Evolutionary conservation across 176 grass and related monocot genomes (phyloP).

Genomic region (Bromus sterilis): DNA sequence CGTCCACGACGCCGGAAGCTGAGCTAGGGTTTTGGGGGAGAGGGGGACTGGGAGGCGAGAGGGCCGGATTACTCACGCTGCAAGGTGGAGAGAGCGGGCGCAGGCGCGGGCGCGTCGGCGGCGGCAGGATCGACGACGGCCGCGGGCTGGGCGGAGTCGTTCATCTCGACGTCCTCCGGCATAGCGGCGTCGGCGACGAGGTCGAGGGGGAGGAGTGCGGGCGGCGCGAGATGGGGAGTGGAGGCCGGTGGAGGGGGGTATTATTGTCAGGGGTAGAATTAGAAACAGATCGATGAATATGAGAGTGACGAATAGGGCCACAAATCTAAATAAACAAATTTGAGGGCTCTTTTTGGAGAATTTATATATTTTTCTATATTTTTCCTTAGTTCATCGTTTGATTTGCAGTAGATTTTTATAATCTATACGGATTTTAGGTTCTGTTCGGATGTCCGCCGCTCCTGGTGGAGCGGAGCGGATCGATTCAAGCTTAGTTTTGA

Average conservation of each 20-base stretch:
- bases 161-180: slow-evolving; percentile 34
- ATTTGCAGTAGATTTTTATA: too few species aligned
- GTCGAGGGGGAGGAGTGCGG: neutral
- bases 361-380: too few species aligned
- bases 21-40: slow-evolving; percentile 31
- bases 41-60: neutral
- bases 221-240: neutral
- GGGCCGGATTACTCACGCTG: slow-evolving; percentile 10
- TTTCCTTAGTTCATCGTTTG: too few species aligned
- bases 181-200: slow-evolving; percentile 20
- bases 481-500: too few species aligned
- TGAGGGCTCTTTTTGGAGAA: neutral
- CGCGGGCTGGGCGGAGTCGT: neutral
- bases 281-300: neutral
- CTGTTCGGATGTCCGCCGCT: too few species aligned
- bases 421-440: too few species aligned
- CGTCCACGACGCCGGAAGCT: neutral
- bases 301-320: neutral
- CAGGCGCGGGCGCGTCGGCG: neutral
- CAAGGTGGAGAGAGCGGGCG: neutral
- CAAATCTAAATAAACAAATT: neutral
- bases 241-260: neutral
- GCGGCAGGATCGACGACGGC: neutral
- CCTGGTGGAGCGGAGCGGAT: too few species aligned
- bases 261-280: neutral